Conservation (phyloP, 2,329 filamentous ascomycete species). For the Boeremia exigua region DNA sequence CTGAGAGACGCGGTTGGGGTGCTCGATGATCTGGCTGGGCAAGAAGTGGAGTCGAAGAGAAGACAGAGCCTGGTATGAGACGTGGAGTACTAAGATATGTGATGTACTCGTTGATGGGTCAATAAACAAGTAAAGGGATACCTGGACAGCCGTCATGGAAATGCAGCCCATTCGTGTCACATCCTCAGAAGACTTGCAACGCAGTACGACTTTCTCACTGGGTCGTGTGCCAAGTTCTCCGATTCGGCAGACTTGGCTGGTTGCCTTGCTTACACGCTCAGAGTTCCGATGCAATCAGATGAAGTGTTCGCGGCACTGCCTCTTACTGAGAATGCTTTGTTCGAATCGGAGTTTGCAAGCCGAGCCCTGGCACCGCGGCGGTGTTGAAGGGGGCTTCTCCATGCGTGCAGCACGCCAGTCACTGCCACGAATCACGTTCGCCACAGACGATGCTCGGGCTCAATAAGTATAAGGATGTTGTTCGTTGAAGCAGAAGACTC, state of each 20-base stretch:
- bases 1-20: conserved; percentile 17
- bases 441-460: not conserved
- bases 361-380: not conserved
- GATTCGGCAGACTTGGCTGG: conserved; percentile 2
- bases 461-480: not conserved
- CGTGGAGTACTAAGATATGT: not conserved
- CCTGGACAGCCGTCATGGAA: too few species aligned
- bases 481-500: not conserved
- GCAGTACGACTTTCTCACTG: too few species aligned
- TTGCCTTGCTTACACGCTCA: conserved; percentile 3
- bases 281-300: not conserved
- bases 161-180: too few species aligned
- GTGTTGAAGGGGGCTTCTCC: not conserved
- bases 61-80: conserved; percentile 3
- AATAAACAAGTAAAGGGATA: too few species aligned
- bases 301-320: not conserved
- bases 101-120: not conserved
- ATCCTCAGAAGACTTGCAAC: too few species aligned
- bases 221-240: not conserved
- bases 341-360: not conserved
- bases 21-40: conserved; percentile 8
- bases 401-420: not conserved
- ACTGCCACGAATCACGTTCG: not conserved
- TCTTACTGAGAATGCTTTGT: not conserved
- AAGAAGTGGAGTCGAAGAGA: not conserved